Percentiles rank a stretch among this genome's conserved stretches.
Evolutionary conservation across 768 basidiomycete species (phyloP).

Genomic region (Leucosporidium creatinivorum): DNA sequence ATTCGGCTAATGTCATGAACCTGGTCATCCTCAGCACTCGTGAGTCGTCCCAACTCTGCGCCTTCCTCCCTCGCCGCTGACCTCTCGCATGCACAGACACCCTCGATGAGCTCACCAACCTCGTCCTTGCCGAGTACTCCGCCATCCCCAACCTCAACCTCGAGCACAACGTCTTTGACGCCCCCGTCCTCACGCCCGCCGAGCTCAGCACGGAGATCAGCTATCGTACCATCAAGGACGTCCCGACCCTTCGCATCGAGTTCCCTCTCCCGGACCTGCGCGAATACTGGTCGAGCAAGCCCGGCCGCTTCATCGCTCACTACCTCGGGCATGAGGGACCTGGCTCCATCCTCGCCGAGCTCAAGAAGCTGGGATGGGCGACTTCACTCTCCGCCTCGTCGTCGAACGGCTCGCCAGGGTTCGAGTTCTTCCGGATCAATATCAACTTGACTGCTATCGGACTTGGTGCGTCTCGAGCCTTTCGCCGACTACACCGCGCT

Average conservation of each 20-base stretch:
- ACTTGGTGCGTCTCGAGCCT: constrained; percentile 54
- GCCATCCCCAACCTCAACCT: constrained; percentile 27
- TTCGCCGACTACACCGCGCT: background rate
- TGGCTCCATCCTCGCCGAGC: constrained; percentile 74
- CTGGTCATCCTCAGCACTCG: constrained; percentile 38
- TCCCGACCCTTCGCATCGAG: constrained; percentile 42
- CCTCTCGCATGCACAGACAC: constrained; percentile 4
- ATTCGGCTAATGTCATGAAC: constrained; percentile 45
- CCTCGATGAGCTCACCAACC: constrained; percentile 30
- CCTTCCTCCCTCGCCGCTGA: background rate
- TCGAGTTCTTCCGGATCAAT: constrained; percentile 74
- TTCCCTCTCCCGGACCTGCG: constrained; percentile 33
- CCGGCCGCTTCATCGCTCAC: constrained; percentile 68
- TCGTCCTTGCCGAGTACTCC: constrained; percentile 31
- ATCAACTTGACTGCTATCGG: constrained; percentile 71
- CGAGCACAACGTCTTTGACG: constrained; percentile 4
- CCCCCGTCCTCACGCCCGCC: constrained; percentile 14
- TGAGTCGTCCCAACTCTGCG: background rate
- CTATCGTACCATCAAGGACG: constrained; percentile 43
- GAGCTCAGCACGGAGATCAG: constrained; percentile 37
- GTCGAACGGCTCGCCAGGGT: constrained; percentile 59
- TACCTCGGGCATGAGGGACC: constrained; percentile 63
- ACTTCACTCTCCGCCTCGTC: constrained; percentile 55
- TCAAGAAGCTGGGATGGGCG: constrained; percentile 52
- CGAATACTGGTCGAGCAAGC: constrained; percentile 41